Base-by-base conservation (phyloP, 2,329 filamentous ascomycete genomes). In the Fusarium sp. region DNA sequence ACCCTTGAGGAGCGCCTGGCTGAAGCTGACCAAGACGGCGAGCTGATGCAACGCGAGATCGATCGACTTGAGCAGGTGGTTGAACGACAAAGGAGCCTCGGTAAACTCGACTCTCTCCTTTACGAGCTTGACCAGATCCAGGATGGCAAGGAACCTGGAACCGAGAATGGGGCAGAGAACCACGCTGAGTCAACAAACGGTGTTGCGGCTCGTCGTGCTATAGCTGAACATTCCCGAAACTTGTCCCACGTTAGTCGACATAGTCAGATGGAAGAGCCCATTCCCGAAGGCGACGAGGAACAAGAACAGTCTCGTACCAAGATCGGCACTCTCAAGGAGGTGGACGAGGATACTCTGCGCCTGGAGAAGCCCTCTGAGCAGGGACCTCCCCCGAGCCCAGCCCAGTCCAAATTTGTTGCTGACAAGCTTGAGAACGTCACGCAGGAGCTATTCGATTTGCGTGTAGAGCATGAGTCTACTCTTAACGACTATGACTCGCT, bases 11-110 rank as follows among this genome's bases (percentile, higher is more conserved):
- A 98, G 81, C 92, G 95, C 24, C 87, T 99, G 11, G 96, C 96
- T 1, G 96, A 99, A 80, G 92, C 95, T 4, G 96, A 99, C 76
- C 95, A 98, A 79, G 96, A 99, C 77, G 90, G 93, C 70, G 96
- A 98, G 79, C 84, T 98, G 65, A 98, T 99, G 95, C 94, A 97
- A 79, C 93, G 95, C 37, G 96, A 99, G 77, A 93, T 99, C 69
- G 93, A 98, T 76, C 90, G 95, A 34, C 85, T 99, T 14, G 96
- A 98, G 80, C 93, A 97, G 79, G 94, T 99, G 10, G 90, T 99
- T 54, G 95, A 98, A 80, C 92, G 97, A 51, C 96, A 99, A 80
- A 89, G 96, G 64, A 98, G 94, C 78, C 88, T 99, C 6, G 96
- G 96, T 42, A 97, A 98, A 80, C 87, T 99, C 6, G 96, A 99